phyloP scores from a whole-genome alignment of 208 protist species.

The Angomonas desouzai region DNA sequence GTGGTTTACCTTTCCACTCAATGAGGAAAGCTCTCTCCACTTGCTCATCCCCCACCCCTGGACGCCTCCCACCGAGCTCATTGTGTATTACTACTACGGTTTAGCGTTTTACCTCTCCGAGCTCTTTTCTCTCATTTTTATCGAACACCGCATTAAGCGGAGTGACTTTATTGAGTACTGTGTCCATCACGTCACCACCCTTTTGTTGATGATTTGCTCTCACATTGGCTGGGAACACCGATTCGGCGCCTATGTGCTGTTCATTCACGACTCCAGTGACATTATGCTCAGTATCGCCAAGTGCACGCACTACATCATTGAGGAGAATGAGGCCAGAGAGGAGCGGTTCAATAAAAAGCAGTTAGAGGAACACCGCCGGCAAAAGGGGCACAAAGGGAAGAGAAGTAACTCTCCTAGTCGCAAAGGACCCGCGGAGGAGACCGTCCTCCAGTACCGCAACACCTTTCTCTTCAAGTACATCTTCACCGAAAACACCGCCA shows the following conservation, averaged over 20 bases:
- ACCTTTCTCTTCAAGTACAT: constrained; percentile 28
- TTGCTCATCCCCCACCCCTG: constrained; percentile 54
- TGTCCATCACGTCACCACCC: constrained; percentile 58
- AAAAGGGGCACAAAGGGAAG: background rate
- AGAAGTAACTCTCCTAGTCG: background rate
- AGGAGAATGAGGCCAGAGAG: constrained; percentile 25
- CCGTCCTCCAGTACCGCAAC: constrained; percentile 14
- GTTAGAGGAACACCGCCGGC: background rate
- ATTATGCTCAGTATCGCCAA: constrained; percentile 66
- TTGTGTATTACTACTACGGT: constrained; percentile 65
- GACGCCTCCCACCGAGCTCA: constrained; percentile 29
- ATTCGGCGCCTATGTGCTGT: constrained; percentile 63
- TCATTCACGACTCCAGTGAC: constrained; percentile 71
- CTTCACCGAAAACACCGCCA: constrained; percentile 26
- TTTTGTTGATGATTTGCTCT: constrained; percentile 50
- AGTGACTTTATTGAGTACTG: constrained; percentile 68
- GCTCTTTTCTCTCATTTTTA: constrained; percentile 41
- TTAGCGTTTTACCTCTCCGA: constrained; percentile 70
- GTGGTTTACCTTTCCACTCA: constrained; percentile 54
- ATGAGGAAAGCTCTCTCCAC: constrained; percentile 23
- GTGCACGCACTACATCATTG: constrained; percentile 48
- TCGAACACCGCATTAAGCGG: constrained; percentile 50
- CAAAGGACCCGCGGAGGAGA: constrained; percentile 6
- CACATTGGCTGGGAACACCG: constrained; percentile 60
- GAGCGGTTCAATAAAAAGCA: constrained; percentile 18